Percentiles rank a stretch among this genome's conserved stretches.
Conservation (phyloP, 129 eudicot species). For the Rutidosis leptorrhynchoides region DNA sequence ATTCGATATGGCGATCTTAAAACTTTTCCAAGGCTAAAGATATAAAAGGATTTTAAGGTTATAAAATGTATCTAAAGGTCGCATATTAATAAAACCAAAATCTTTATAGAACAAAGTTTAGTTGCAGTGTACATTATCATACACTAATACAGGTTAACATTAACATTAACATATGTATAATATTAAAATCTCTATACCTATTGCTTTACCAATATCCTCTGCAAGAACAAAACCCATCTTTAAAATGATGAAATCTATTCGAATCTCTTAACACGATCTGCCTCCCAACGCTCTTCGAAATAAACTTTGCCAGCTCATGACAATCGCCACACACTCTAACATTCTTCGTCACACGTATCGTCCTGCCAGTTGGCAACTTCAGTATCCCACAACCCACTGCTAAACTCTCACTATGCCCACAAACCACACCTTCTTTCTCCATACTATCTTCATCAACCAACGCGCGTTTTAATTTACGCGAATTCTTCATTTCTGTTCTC, state of each 20-base stretch:
- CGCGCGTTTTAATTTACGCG: slow-evolving; percentile 26
- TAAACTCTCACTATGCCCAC: slow-evolving; percentile 68
- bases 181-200: slow-evolving; percentile 4
- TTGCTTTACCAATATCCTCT: slow-evolving; percentile 49
- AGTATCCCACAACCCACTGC: slow-evolving; percentile 61
- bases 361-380: slow-evolving; percentile 49
- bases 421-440: slow-evolving; percentile 45
- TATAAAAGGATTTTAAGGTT: slow-evolving; percentile 5
- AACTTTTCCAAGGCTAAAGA: background rate
- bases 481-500: slow-evolving; percentile 40
- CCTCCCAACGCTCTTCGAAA: slow-evolving; percentile 52
- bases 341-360: slow-evolving; percentile 61
- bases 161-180: background rate
- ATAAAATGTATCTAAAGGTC: background rate
- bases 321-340: slow-evolving; percentile 50
- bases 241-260: slow-evolving; percentile 63
- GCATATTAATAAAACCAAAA: background rate
- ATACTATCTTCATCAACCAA: slow-evolving; percentile 40
- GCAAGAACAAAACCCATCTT: slow-evolving; percentile 70
- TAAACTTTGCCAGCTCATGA: slow-evolving; percentile 65
- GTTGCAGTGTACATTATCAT: background rate
- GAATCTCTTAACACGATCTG: slow-evolving; percentile 65
- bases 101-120: background rate
- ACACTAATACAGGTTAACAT: background rate
- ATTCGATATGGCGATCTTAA: slow-evolving; percentile 11